Conservation (phyloP, 805 yeast species). For the Metschnikowia hibisci region DNA sequence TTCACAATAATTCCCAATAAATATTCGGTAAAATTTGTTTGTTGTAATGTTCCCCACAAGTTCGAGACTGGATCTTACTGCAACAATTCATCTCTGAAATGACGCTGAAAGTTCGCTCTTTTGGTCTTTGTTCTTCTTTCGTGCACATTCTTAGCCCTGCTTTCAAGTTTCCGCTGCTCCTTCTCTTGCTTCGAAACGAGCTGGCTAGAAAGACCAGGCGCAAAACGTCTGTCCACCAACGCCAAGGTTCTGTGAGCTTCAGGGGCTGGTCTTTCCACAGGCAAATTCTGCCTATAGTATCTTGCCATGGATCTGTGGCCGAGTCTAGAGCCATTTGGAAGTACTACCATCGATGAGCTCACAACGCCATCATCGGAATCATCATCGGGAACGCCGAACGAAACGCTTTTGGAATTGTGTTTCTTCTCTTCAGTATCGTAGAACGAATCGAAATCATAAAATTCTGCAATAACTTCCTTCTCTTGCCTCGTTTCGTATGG, state of each 20-base stretch:
- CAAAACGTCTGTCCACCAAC: constrained; percentile 60
- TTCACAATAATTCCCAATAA: too few species aligned
- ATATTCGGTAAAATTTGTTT: too few species aligned
- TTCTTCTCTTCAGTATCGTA: constrained; percentile 17
- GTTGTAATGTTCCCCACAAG: too few species aligned
- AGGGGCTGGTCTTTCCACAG: constrained; percentile 30
- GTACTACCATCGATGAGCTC: constrained; percentile 32
- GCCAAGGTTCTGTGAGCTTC: constrained; percentile 75
- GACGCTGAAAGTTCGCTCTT: constrained; percentile 33
- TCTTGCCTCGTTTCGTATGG: constrained; percentile 45
- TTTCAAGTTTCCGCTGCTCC: constrained; percentile 23
- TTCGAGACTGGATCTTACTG: constrained; percentile 9
- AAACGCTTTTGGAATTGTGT: constrained; percentile 22
- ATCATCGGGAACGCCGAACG: constrained; percentile 23
- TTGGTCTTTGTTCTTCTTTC: constrained; percentile 25
- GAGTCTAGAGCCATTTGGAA: constrained; percentile 74
- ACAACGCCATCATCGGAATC: constrained; percentile 16
- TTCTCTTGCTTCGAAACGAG: constrained; percentile 34
- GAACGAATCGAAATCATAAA: constrained; percentile 30
- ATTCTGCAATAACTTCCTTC: constrained; percentile 30
- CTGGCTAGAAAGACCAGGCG: constrained; percentile 32
- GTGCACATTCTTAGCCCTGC: constrained; percentile 22
- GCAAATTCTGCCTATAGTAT: constrained; percentile 60
- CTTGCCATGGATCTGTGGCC: constrained; percentile 79
- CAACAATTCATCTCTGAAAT: constrained; percentile 69